These are phyloP conservation scores for Phalaenopsis hybrid DNA, from an alignment of 116 monocot genomes.

Conservation along the genomic window DNA sequence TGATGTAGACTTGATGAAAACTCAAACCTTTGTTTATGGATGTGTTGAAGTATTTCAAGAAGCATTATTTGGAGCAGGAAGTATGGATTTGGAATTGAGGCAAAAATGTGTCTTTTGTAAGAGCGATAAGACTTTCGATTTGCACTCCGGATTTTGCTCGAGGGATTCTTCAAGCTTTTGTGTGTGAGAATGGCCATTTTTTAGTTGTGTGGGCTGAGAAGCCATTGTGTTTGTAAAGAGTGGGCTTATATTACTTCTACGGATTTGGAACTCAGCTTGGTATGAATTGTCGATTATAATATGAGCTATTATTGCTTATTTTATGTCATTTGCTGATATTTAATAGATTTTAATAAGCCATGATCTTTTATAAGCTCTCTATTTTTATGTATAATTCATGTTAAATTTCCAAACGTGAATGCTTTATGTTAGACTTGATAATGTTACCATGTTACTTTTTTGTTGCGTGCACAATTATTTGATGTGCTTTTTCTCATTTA, in stretches of 20 bases:
- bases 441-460: background rate
- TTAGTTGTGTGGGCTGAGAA: background rate
- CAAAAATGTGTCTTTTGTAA: background rate
- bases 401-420: background rate
- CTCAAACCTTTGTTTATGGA: too few relatives aligned
- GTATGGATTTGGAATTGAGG: background rate
- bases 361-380: too few relatives aligned
- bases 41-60: background rate
- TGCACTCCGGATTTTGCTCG: background rate
- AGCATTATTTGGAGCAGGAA: too few relatives aligned
- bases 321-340: background rate
- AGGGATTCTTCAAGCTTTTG: background rate
- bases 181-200: constrained; percentile 6
- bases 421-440: background rate
- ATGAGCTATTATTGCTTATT: background rate
- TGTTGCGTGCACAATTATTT: too few relatives aligned
- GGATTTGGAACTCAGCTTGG: background rate
- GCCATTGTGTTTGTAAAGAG: background rate
- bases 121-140: background rate
- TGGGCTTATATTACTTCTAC: background rate
- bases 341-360: too few relatives aligned
- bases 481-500: too few relatives aligned
- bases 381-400: too few relatives aligned
- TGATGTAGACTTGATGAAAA: background rate
- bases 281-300: background rate